Evolutionary conservation across 192 early-diverging fungal genomes (phyloP), one percentile per base, ranked within the genome.

Genomic region (Dispira simplex): DNA sequence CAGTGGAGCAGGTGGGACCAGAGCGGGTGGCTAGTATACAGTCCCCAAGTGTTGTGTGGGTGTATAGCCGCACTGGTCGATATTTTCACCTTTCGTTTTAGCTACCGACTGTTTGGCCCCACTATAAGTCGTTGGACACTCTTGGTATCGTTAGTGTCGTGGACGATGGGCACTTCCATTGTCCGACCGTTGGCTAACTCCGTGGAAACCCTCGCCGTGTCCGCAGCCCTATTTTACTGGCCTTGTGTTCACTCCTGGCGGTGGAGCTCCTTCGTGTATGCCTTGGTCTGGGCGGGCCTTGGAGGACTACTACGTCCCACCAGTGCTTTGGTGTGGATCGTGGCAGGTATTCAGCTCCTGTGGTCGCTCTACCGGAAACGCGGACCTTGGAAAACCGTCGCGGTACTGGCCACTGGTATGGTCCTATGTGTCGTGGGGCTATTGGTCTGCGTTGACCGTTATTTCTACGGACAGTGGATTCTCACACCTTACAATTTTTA

Each of bases 241-340:
- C 95, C 94, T 6, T 39, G 32, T 39, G 6, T 6, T 6, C 32
- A 39, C 32, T 39, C 11, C 84, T 85, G 74, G 58, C 67, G 20
- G 46, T 46, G 28, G 32, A 57, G 16, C 25, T 57, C 14, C 32
- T 39, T 39, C 1, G 32, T 39, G 32, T 39, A 4, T 5, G 75
- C 89, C 0, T 73, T 98, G 11, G 48, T 63, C 1, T 76, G 89
- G 51, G 95, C 94, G 8, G 87, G 88, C 1, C 46, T 89, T 8
- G 81, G 84, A 0, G 97, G 95, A 70, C 76, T 97, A 32, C 68
- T 95, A 46, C 79, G 95, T 28, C 94, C 94, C 5, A 98, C 95
- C 11, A 92, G 87, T 63, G 92, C 76, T 4, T 68, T 90, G 4
- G 66, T 95, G 27, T 98, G 95, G 95, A 55, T 89, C 1, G 87